Percentiles rank a stretch among this genome's conserved stretches.
These are phyloP conservation scores for Vickermania ingenoplastis DNA, from an alignment of 208 protist species.

Conservation along the genomic window DNA sequence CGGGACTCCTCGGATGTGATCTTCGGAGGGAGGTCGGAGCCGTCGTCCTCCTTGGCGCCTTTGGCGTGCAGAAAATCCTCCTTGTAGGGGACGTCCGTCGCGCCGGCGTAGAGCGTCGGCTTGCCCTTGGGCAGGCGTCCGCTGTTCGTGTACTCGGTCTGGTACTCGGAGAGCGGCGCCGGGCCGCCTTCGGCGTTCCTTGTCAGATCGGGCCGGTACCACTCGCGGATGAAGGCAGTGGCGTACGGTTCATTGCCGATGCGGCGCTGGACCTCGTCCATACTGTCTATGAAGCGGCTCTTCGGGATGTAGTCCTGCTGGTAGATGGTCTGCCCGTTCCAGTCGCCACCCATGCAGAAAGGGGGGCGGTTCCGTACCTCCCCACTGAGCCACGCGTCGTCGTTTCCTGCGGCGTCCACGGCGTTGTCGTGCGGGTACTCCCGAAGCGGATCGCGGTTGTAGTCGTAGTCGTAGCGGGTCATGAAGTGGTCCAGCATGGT, in stretches of 20 bases:
- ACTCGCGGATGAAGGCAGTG: slow-evolving; percentile 23
- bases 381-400: slow-evolving; percentile 34
- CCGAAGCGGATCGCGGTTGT: slow-evolving; percentile 43
- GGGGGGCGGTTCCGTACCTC: slow-evolving; percentile 66
- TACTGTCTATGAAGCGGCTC: slow-evolving; percentile 17
- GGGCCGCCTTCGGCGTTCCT: slow-evolving; percentile 22
- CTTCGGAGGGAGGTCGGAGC: slow-evolving; percentile 47
- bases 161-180: slow-evolving; percentile 54
- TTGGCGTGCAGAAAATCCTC: slow-evolving; percentile 42
- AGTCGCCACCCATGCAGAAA: slow-evolving; percentile 25
- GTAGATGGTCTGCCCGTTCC: slow-evolving; percentile 43
- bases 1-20: slow-evolving; percentile 57
- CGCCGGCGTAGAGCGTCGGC: slow-evolving; percentile 39
- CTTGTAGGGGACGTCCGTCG: slow-evolving; percentile 29
- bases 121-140: slow-evolving; percentile 11
- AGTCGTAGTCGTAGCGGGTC: slow-evolving; percentile 86
- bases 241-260: slow-evolving; percentile 4
- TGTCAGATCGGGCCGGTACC: slow-evolving; percentile 28
- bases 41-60: slow-evolving; percentile 23
- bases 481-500: slow-evolving; percentile 75
- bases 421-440: not conserved
- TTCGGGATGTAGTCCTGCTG: slow-evolving; percentile 38
- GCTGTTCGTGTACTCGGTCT: slow-evolving; percentile 38
- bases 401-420: not conserved
- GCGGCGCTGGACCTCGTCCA: slow-evolving; percentile 5